These are phyloP conservation scores for Erigeron philadelphicus DNA, from an alignment of 140 eudicot genomes.

Conservation along the genomic window DNA sequence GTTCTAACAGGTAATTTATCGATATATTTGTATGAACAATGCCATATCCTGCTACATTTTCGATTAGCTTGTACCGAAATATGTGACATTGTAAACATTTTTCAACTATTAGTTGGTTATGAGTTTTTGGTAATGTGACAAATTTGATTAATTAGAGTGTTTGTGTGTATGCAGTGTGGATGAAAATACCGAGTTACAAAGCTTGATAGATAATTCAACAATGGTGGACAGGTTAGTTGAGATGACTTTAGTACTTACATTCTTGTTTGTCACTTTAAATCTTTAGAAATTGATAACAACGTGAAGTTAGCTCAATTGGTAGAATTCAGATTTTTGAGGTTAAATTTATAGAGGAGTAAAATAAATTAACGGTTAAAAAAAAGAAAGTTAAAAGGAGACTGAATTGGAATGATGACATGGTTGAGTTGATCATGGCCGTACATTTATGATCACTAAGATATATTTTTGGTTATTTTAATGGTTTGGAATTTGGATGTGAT, in stretches of 20 bases:
- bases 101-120: no score
- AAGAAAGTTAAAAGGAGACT: no score
- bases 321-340: no score
- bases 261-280: slow-evolving; percentile 11
- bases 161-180: slow-evolving; percentile 36
- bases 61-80: neutral
- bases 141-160: slow-evolving; percentile 18
- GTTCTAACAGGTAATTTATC: slow-evolving; percentile 30
- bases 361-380: no score
- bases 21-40: neutral
- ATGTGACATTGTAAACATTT: neutral
- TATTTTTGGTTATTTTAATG: slow-evolving; percentile 2
- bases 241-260: slow-evolving; percentile 8
- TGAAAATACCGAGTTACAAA: slow-evolving; percentile 38
- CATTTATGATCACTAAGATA: neutral
- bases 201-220: slow-evolving; percentile 50
- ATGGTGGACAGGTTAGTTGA: slow-evolving; percentile 56
- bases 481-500: neutral
- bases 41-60: no score
- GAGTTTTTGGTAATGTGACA: neutral
- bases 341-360: no score
- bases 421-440: slow-evolving; percentile 18
- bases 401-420: no score
- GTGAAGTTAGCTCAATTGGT: no score
- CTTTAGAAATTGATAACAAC: neutral